Evolutionary conservation across 208 protist genomes (phyloP).

Genomic region (Trypanosoma boissoni): DNA sequence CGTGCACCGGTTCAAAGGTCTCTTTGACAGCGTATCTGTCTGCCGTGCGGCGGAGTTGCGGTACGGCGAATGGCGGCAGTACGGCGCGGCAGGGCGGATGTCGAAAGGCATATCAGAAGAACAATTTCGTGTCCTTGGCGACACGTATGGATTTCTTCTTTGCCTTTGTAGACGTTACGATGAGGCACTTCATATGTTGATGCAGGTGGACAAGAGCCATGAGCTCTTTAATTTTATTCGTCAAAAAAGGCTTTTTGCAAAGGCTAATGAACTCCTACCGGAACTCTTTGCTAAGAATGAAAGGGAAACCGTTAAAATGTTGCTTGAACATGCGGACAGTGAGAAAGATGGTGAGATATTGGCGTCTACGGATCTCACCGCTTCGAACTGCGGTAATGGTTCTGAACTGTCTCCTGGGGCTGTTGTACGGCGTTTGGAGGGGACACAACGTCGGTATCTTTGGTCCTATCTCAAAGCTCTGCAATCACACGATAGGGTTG

Average conservation of each 20-base stretch:
- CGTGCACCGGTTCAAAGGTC: conserved; percentile 28
- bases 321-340: conserved; percentile 34
- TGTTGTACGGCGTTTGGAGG: conserved; percentile 46
- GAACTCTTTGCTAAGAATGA: conserved; percentile 54
- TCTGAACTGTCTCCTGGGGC: conserved; percentile 24
- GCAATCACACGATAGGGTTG: conserved; percentile 11
- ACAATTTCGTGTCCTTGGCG: conserved; percentile 35
- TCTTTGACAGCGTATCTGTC: conserved; percentile 30
- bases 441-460: conserved; percentile 43
- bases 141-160: conserved; percentile 56
- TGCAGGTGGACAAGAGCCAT: conserved; percentile 39
- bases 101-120: conserved; percentile 15
- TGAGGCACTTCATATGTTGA: conserved; percentile 59
- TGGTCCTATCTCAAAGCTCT: conserved; percentile 56
- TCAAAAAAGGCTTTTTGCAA: conserved; percentile 28
- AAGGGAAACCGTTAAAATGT: conserved; percentile 41
- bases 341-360: background rate
- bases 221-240: conserved; percentile 50
- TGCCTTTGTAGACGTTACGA: conserved; percentile 39
- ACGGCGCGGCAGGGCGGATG: conserved; percentile 1
- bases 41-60: conserved; percentile 36
- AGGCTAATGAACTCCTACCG: conserved; percentile 42
- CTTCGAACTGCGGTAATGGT: background rate
- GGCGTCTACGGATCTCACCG: too few relatives aligned
- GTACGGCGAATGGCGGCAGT: conserved; percentile 27